Evolutionary conservation across 257 asterid genomes (phyloP).

Genomic region (Penstemon eatonii): DNA sequence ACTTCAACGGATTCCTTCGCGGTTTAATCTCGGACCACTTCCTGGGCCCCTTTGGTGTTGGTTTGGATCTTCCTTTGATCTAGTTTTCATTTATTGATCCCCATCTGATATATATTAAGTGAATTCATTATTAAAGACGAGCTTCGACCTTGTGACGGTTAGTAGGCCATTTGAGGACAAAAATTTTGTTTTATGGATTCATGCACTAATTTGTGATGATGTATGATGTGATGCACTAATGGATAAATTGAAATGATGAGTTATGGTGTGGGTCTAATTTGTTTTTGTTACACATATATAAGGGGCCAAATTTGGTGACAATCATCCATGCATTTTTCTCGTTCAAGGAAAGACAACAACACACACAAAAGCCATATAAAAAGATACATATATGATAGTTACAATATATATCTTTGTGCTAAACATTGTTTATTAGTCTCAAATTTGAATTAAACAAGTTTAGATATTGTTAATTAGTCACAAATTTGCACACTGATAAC

Average conservation of each 20-base stretch:
- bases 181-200: not conserved
- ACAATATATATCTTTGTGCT: not conserved
- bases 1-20: too few species aligned
- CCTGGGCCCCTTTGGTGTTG: too few species aligned
- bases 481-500: too few species aligned
- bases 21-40: too few species aligned
- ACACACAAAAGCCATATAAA: not conserved
- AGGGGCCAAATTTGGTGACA: slow-evolving; percentile 33
- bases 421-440: not conserved
- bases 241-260: slow-evolving; percentile 30
- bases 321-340: slow-evolving; percentile 34
- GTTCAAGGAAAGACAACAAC: slow-evolving; percentile 14
- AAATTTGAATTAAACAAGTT: not conserved
- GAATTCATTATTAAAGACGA: too few species aligned
- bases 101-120: too few species aligned
- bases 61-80: too few species aligned
- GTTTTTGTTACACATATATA: not conserved
- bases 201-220: too few species aligned
- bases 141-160: too few species aligned
- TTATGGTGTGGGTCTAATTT: slow-evolving; percentile 25
- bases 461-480: too few species aligned
- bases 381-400: not conserved
- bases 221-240: not conserved
- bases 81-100: too few species aligned
- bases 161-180: not conserved